These are phyloP conservation scores for Nidularia pulvinata DNA, from an alignment of 768 basidiomycete species.

Conservation along the genomic window DNA sequence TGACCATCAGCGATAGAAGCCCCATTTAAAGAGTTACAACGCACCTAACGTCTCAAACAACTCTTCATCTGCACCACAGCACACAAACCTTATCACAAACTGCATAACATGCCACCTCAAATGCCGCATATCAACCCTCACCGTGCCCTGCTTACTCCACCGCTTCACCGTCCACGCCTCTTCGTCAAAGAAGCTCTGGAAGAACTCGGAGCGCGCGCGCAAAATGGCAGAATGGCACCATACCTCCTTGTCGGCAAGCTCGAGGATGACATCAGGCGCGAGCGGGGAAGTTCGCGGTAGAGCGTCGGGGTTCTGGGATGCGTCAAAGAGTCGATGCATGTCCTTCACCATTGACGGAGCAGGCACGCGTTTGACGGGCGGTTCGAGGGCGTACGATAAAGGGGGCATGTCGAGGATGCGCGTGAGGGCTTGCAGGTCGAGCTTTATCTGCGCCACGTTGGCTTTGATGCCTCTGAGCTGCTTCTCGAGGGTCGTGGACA, in stretches of 20 bases:
- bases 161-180: conserved; percentile 76
- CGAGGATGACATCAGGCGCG: conserved; percentile 69
- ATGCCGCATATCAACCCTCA: conserved; percentile 74
- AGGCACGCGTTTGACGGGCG: conserved; percentile 56
- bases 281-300: conserved; percentile 18
- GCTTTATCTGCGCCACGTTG: conserved; percentile 48
- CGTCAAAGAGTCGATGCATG: conserved; percentile 47
- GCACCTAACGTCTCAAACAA: conserved; percentile 74
- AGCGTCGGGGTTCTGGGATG: conserved; percentile 17
- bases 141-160: conserved; percentile 45
- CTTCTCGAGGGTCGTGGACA: conserved; percentile 40
- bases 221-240: conserved; percentile 72
- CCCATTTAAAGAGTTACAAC: conserved; percentile 10
- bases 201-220: conserved; percentile 83
- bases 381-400: conserved; percentile 55
- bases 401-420: conserved; percentile 55
- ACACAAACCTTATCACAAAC: conserved; percentile 76
- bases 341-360: conserved; percentile 46
- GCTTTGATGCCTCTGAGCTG: conserved; percentile 37
- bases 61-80: conserved; percentile 64
- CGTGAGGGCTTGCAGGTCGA: conserved; percentile 63
- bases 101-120: conserved; percentile 72
- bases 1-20: conserved; percentile 4
- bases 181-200: conserved; percentile 82
- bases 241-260: conserved; percentile 67